A percentile compares a stretch with the other conserved stretches of the same genome.
Conservation (phyloP, 2,329 filamentous ascomycete genomes). For the Tolypocladium ophioglossoides region DNA sequence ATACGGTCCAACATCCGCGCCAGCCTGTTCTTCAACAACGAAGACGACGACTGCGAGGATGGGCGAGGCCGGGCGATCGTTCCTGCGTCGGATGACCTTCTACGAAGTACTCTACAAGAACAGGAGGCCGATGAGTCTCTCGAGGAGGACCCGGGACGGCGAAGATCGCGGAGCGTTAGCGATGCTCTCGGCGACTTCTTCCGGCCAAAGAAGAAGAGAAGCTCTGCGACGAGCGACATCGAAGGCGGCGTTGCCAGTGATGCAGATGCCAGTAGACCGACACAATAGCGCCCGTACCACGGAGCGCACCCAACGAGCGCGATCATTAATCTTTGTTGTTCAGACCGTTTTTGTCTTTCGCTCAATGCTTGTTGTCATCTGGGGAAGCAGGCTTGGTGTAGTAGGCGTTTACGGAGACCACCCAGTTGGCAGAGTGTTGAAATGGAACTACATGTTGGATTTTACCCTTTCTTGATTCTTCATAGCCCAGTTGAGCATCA, state of each 20-base stretch:
- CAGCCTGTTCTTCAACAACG: slow-evolving; percentile 42
- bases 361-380: background rate
- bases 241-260: background rate
- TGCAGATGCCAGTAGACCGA: background rate
- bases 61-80: slow-evolving; percentile 8
- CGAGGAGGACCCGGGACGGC: slow-evolving; percentile 11
- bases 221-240: slow-evolving; percentile 7
- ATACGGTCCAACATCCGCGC: slow-evolving; percentile 40
- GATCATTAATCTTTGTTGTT: background rate
- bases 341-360: too few relatives aligned
- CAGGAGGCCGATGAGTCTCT: slow-evolving; percentile 7
- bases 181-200: slow-evolving; percentile 31
- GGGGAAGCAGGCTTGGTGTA: background rate
- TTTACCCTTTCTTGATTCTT: background rate
- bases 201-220: slow-evolving; percentile 21
- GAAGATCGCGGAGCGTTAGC: slow-evolving; percentile 28
- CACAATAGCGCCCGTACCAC: background rate
- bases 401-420: background rate
- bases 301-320: background rate
- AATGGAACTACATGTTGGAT: background rate
- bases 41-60: slow-evolving; percentile 21
- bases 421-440: background rate
- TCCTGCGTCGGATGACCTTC: slow-evolving; percentile 15
- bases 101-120: slow-evolving; percentile 10
- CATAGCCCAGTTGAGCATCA: background rate